Conservation (phyloP, 1,284 basidiomycete genomes). For the Irpex lacteus region DNA sequence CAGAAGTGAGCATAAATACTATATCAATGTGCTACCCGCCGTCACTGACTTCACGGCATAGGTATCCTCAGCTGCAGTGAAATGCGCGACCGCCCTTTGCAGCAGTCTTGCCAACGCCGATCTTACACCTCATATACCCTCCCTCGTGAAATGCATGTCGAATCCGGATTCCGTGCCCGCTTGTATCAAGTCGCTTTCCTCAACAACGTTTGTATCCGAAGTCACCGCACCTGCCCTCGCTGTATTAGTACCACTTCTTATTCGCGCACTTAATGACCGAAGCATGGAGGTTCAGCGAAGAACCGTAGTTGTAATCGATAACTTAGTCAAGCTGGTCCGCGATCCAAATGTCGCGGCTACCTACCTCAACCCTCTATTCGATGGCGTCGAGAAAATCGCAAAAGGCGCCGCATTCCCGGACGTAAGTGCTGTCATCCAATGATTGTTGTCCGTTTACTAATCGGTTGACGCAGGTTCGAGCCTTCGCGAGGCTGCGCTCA, state of each 20-base stretch:
- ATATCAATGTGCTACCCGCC: background rate
- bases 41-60: slow-evolving; percentile 26
- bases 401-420: slow-evolving; percentile 95
- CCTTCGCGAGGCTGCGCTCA: slow-evolving; percentile 83
- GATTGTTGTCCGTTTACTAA: slow-evolving; percentile 11
- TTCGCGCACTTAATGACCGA: slow-evolving; percentile 92
- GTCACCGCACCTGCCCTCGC: slow-evolving; percentile 96
- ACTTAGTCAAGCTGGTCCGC: slow-evolving; percentile 97
- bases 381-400: slow-evolving; percentile 91
- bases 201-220: slow-evolving; percentile 96
- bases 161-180: slow-evolving; percentile 85
- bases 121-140: slow-evolving; percentile 86
- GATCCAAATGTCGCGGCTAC: slow-evolving; percentile 88
- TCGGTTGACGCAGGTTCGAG: slow-evolving; percentile 62
- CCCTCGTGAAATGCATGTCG: slow-evolving; percentile 94
- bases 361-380: slow-evolving; percentile 87
- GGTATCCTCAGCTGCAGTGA: slow-evolving; percentile 88
- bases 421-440: slow-evolving; percentile 39
- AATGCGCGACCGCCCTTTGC: slow-evolving; percentile 93
- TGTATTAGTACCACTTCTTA: slow-evolving; percentile 90
- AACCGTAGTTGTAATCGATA: slow-evolving; percentile 91
- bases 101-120: slow-evolving; percentile 93
- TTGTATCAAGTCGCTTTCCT: slow-evolving; percentile 94
- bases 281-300: slow-evolving; percentile 93
- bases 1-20: slow-evolving; percentile 62